Evolutionary conservation across 1,284 basidiomycete species (phyloP).

Genomic region (Cryptococcus sp.): DNA sequence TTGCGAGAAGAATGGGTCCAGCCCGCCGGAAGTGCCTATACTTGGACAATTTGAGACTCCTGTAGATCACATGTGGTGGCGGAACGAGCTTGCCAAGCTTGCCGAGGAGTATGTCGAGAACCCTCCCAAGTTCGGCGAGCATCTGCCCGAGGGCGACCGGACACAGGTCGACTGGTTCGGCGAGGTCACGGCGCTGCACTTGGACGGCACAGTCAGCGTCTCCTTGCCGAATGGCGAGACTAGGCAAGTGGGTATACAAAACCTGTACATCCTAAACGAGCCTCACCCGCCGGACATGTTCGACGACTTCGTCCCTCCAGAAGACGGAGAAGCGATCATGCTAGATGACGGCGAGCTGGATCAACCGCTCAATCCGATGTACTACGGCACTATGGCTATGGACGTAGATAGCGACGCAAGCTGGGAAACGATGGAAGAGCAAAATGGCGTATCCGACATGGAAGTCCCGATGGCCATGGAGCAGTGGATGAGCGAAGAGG

Average conservation of each 20-base stretch:
- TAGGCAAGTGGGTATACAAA: constrained; percentile 15
- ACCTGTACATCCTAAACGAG: constrained; percentile 14
- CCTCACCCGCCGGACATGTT: constrained; percentile 5
- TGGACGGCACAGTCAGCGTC: constrained; percentile 51
- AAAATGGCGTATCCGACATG: constrained; percentile 3
- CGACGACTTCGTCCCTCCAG: constrained; percentile 8
- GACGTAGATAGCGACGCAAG: constrained; percentile 9
- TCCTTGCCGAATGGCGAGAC: constrained; percentile 40
- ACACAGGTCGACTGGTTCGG: constrained; percentile 54
- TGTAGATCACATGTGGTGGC: constrained; percentile 22
- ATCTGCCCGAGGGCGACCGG: constrained; percentile 25
- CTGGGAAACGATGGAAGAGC: constrained; percentile 11
- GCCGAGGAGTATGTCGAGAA: constrained; percentile 16
- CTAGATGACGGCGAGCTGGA: constrained; percentile 7
- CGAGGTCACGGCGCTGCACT: constrained; percentile 51
- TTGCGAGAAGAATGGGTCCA: constrained; percentile 36
- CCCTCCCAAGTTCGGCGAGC: constrained; percentile 12
- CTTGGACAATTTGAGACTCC: constrained; percentile 37
- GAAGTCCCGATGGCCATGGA: constrained; percentile 52
- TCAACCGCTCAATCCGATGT: neutral
- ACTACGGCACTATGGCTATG: neutral
- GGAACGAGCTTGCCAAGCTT: constrained; percentile 24
- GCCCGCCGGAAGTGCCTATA: constrained; percentile 38
- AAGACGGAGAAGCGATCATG: constrained; percentile 35
- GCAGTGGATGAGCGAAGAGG: constrained; percentile 25